Percentiles rank a stretch among this genome's conserved stretches.
Evolutionary conservation across 139 green algal genomes (phyloP).

Genomic region (Nannochloris sp.): DNA sequence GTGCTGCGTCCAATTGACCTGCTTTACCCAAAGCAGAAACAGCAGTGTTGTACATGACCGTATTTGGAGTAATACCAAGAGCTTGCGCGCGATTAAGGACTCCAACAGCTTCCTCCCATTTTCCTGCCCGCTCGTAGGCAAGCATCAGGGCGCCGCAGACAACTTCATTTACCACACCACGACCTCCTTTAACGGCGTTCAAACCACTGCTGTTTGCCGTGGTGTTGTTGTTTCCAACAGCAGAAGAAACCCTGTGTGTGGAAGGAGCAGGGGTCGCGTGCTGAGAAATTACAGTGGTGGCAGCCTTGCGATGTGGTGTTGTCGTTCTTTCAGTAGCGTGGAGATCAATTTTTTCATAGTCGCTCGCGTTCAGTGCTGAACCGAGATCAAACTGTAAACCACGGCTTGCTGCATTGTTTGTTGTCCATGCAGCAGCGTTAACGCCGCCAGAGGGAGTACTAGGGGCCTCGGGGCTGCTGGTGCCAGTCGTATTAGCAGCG

Average conservation of each 20-base stretch:
- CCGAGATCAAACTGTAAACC: constrained; percentile 7
- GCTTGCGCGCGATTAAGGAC: constrained; percentile 50
- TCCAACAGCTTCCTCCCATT: constrained; percentile 47
- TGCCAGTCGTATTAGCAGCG: not conserved
- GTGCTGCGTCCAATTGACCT: constrained; percentile 45
- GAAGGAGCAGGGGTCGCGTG: not conserved
- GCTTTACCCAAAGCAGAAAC: constrained; percentile 71
- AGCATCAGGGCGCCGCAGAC: constrained; percentile 78
- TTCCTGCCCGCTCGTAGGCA: constrained; percentile 71
- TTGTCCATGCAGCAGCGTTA: not conserved
- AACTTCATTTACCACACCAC: constrained; percentile 61
- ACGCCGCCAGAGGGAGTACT: not conserved
- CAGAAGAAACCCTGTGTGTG: too few species aligned
- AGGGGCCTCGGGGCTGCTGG: not conserved
- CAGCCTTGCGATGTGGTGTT: not conserved
- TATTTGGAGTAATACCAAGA: constrained; percentile 50
- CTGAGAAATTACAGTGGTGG: not conserved
- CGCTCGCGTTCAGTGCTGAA: not conserved
- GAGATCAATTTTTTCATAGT: not conserved
- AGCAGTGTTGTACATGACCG: constrained; percentile 77
- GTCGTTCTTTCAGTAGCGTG: not conserved
- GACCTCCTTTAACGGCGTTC: not conserved
- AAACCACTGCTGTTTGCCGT: not conserved
- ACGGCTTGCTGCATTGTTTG: not conserved
- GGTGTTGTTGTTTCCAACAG: too few species aligned